Conservation (phyloP, 2,329 filamentous ascomycete species). For the Magnaporthiopsis incrustans region DNA sequence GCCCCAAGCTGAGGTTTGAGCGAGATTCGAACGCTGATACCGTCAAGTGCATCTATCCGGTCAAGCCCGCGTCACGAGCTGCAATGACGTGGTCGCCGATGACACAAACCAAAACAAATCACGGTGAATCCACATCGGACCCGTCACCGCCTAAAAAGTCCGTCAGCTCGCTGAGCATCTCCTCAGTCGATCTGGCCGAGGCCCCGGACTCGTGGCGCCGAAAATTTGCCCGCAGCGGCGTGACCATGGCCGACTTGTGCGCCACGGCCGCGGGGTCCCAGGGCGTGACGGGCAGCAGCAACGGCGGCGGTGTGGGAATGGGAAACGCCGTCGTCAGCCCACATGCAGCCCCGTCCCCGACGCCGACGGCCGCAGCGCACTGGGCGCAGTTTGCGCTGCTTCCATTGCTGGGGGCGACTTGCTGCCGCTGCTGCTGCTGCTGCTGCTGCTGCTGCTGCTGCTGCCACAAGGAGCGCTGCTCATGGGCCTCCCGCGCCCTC, state of each 20-base stretch:
- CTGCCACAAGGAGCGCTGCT: not conserved
- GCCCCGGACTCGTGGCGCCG: not conserved
- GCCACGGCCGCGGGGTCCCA: not conserved
- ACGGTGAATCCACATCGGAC: not conserved
- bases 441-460: not conserved
- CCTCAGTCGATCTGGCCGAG: constrained; percentile 2
- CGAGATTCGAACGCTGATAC: no score
- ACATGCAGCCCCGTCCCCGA: not conserved
- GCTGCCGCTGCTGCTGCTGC: not conserved
- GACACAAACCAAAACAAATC: not conserved
- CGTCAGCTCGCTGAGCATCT: constrained; percentile 1
- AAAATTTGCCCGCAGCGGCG: not conserved
- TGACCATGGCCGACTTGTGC: not conserved
- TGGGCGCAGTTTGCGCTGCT: not conserved
- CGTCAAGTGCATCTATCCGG: no score
- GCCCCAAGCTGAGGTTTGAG: not conserved
- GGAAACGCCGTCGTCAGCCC: not conserved
- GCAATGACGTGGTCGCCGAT: not conserved
- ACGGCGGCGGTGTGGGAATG: no score
- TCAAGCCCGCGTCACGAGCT: no score
- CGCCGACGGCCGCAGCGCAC: not conserved
- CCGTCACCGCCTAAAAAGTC: not conserved
- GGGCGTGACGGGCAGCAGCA: not conserved
- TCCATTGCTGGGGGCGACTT: not conserved
- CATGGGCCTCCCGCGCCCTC: not conserved